Evolutionary conservation across 129 eudicot genomes (phyloP), one percentile per base, ranked within the genome.

Genomic region (Centrapalus pauciflorus): DNA sequence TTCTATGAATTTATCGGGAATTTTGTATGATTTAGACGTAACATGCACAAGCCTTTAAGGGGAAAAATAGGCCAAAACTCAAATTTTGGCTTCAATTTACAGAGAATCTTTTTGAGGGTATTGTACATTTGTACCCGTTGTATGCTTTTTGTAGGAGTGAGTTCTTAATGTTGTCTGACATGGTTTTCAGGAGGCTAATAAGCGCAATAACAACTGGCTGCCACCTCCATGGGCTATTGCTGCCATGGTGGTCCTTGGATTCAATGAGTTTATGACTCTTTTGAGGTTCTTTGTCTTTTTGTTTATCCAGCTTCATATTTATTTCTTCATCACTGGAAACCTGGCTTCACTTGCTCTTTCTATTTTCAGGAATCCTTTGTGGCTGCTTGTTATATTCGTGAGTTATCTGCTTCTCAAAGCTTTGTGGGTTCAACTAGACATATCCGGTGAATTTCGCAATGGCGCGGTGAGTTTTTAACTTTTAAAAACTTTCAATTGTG

Each of bases 201-300:
- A 75, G 79, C 90, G 95, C 41, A 82, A 58, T 74, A 94, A 89
- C 84, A 94, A 94, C 82, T 94, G 97, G 97, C 55, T 94, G 69
- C 99, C 99, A 67, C 99, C 99, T 76, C 99, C 99, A 81, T 94
- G 99, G 99, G 99, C 99, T 2, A 89, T 94, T 59, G 84, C 79
- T 60, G 99, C 90, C 13, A 52, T 94, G 81, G 33, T 79, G 29
- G 77, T 94, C 11, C 79, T 94, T 41, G 99, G 99, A 23, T 94
- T 89, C 72, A 94, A 94, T 41, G 99, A 94, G 79, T 94, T 94
- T 64, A 94, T 94, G 97, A 86, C 99, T 33, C 93, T 94, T 62
- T 73, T 94, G 71, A 94, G 97, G 99, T 94, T 80, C 67, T 37
- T 57, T 60, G 29, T 55, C 20, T 28, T 54, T 58, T 21, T 7